Percentiles rank a stretch among this genome's conserved stretches.
phyloP scores from a whole-genome alignment of 257 asterid genomes.

The Solanum virginianum region DNA sequence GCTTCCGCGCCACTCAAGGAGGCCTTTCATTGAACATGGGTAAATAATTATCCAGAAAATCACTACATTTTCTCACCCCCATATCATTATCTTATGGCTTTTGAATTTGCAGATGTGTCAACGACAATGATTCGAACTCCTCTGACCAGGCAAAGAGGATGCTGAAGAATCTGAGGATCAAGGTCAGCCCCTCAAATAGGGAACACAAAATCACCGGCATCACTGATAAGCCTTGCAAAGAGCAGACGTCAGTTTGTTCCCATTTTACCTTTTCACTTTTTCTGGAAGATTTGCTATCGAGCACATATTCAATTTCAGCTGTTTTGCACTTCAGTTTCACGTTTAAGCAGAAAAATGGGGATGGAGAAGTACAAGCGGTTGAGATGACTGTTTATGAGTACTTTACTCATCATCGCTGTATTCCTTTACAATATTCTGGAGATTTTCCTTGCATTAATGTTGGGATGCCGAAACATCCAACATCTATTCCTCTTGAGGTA shows the following conservation, averaged over 20 bases:
- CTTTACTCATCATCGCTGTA: slow-evolving; percentile 22
- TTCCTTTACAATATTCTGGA: slow-evolving; percentile 23
- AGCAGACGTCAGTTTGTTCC: slow-evolving; percentile 32
- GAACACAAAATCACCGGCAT: slow-evolving; percentile 57
- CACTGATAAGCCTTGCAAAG: slow-evolving; percentile 37
- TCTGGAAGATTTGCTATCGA: neutral
- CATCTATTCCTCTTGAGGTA: slow-evolving; percentile 64
- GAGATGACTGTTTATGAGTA: slow-evolving; percentile 49
- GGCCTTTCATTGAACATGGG: slow-evolving; percentile 66
- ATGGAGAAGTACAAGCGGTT: slow-evolving; percentile 9
- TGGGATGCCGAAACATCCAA: slow-evolving; percentile 57
- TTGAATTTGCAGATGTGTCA: slow-evolving; percentile 36
- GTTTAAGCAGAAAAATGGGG: slow-evolving; percentile 24
- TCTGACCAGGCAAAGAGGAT: slow-evolving; percentile 43
- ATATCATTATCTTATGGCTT: neutral
- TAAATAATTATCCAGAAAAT: neutral
- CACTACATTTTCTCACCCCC: neutral
- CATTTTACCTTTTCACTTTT: neutral
- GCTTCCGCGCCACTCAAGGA: slow-evolving; percentile 55
- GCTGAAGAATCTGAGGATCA: slow-evolving; percentile 48
- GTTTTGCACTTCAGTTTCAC: slow-evolving; percentile 25
- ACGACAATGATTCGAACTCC: slow-evolving; percentile 54
- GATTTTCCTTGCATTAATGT: slow-evolving; percentile 53
- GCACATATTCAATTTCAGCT: neutral
- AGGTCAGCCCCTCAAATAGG: slow-evolving; percentile 19